Conservation (phyloP, 2,329 filamentous ascomycete genomes). For the Madurella fahalii region DNA sequence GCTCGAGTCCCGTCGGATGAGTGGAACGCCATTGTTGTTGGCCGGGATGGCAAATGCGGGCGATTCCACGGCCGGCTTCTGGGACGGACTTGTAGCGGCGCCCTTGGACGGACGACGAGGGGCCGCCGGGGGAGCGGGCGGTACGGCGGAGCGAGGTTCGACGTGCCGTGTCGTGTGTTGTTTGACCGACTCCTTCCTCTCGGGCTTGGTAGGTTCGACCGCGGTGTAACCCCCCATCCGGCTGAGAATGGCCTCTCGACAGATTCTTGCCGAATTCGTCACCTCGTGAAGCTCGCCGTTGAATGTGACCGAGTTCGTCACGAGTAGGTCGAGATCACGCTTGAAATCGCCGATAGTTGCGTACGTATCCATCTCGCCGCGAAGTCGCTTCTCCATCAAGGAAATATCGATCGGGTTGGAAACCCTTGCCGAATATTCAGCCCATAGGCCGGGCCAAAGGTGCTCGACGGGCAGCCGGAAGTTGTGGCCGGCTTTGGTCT, state of each 20-base stretch:
- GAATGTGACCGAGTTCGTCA: constrained; percentile 74
- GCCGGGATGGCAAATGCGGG: constrained; percentile 67
- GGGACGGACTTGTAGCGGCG: constrained; percentile 27
- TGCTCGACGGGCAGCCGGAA: constrained; percentile 76
- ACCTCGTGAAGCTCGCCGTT: constrained; percentile 77
- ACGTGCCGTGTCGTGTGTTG: constrained; percentile 43
- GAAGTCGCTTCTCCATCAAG: constrained; percentile 76
- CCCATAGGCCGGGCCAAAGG: constrained; percentile 73
- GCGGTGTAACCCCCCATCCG: constrained; percentile 43
- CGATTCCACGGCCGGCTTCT: constrained; percentile 34
- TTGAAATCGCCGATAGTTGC: constrained; percentile 66
- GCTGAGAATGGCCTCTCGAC: constrained; percentile 53
- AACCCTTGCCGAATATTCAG: constrained; percentile 65
- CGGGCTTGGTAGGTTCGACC: constrained; percentile 56
- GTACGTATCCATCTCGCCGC: constrained; percentile 59
- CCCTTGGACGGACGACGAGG: constrained; percentile 30
- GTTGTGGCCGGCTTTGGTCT: constrained; percentile 72
- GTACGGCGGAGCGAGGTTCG: constrained; percentile 39
- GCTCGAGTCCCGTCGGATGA: constrained; percentile 81
- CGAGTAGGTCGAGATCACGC: constrained; percentile 70
- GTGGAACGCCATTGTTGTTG: constrained; percentile 61
- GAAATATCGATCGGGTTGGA: constrained; percentile 78
- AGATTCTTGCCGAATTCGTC: constrained; percentile 50
- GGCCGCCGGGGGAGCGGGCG: constrained; percentile 29
- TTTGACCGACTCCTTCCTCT: constrained; percentile 54